Evolutionary conservation across 495 filamentous ascomycete species (phyloP), one percentile per base, ranked within the genome.

Genomic region (Daldinia bambusicola): DNA sequence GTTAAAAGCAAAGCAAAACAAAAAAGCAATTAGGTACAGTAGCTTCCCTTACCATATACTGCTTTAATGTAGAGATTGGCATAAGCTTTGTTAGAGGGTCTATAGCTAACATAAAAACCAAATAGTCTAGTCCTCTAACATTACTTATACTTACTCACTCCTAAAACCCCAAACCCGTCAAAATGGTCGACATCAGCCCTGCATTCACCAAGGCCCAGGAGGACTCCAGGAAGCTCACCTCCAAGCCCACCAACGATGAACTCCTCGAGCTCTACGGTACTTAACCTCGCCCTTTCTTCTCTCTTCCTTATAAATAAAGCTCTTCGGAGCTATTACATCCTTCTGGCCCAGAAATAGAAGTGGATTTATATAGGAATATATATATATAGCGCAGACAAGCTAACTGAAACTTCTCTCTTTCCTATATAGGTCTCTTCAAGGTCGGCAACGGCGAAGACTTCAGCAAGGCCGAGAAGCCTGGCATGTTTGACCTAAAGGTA

Each of bases 151-250:
- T 26, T 26, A 26, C 26, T 26, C 58, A 53, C 61, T 32, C 38
- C 32, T 14, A 52, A 62, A 57, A 26, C 16, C 16, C 41, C 16
- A 62, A 62, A 63, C 52, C 40, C 36, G 61, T 34, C 75, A 80
- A 65, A 34, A 84, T 85, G 83, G 72, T 79, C 61, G 69, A 75
- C 38, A 67, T 77, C 31, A 82, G 78, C 76, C 77, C 81, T 55
- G 86, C 82, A 45, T 90, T 90, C 81, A 74, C 85, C 72, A 84
- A 82, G 71, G 87, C 91, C 59, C 86, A 90, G 70, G 83, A 83
- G 76, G 88, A 92, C 69, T 85, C 80, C 80, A 85, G 85, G 77
- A 89, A 91, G 82, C 83, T 92, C 61, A 87, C 84, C 59, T 78
- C 80, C 63, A 88, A 87, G 82, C 88, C 87, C 10, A 76, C 59